Evolutionary conservation across 495 filamentous ascomycete species (phyloP).

Genomic region (Hypoxylon lenormandii): DNA sequence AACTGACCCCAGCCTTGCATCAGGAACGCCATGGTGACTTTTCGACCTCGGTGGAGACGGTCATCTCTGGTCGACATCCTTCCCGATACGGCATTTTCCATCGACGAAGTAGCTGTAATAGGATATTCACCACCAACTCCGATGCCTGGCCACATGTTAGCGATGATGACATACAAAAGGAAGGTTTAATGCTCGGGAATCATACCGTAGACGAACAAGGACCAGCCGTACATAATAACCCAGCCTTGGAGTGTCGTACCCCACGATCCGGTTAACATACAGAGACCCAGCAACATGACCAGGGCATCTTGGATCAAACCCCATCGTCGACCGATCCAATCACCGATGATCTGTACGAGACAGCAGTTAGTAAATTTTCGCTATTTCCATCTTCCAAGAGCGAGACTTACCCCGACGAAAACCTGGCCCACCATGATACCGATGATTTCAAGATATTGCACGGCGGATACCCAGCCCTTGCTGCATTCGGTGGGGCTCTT

Average conservation of each 20-base stretch:
- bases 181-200: neutral
- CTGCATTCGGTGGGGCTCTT: conserved; percentile 70
- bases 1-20: conserved; percentile 98
- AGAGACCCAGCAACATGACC: conserved; percentile 88
- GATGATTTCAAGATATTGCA: conserved; percentile 85
- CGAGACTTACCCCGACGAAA: conserved; percentile 69
- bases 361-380: conserved; percentile 16
- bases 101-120: conserved; percentile 93
- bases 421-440: conserved; percentile 92
- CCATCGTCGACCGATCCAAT: conserved; percentile 85
- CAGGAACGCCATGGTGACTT: conserved; percentile 90
- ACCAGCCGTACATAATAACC: conserved; percentile 93
- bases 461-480: conserved; percentile 76
- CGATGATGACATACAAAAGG: neutral
- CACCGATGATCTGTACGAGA: conserved; percentile 58
- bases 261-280: conserved; percentile 90
- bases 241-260: conserved; percentile 84
- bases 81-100: conserved; percentile 89
- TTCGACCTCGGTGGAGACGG: conserved; percentile 90
- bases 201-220: conserved; percentile 85
- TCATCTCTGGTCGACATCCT: conserved; percentile 88
- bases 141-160: conserved; percentile 60
- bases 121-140: conserved; percentile 95
- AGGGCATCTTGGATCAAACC: conserved; percentile 91
- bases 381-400: conserved; percentile 50